phyloP scores from a whole-genome alignment of 169 alveolate genomes.

The Eimeria maxima region DNA sequence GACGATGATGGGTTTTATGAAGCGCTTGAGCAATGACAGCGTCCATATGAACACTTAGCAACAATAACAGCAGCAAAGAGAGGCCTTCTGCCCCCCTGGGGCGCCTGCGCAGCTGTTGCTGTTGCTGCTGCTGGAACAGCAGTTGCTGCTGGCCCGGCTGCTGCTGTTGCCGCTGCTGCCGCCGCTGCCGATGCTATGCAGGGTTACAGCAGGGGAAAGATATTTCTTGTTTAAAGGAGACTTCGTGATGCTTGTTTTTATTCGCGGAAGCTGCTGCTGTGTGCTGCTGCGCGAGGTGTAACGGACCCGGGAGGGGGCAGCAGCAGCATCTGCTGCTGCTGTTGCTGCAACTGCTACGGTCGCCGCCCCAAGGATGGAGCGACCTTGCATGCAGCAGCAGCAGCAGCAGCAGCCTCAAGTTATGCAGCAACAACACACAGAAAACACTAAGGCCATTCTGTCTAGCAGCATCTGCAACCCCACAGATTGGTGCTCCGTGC shows the following conservation, averaged over 20 bases:
- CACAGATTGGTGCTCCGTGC: background rate
- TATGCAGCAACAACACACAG: slow-evolving; percentile 21
- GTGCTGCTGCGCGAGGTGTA: background rate
- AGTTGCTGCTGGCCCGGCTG: too few species aligned
- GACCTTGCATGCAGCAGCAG: slow-evolving; percentile 30
- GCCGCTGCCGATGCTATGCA: background rate
- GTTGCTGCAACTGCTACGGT: slow-evolving; percentile 18
- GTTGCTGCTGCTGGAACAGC: too few species aligned
- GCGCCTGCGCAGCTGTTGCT: background rate
- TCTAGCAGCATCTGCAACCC: slow-evolving; percentile 25
- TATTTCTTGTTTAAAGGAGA: background rate
- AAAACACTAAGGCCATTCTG: background rate
- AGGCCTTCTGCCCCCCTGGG: background rate
- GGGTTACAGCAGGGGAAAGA: background rate
- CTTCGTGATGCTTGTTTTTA: background rate
- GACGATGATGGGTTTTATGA: too few species aligned
- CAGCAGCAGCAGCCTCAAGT: too few species aligned
- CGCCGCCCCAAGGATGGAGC: slow-evolving; percentile 38
- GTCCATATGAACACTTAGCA: too few species aligned
- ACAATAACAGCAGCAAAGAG: background rate
- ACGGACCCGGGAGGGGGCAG: background rate
- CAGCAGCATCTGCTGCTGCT: slow-evolving; percentile 33
- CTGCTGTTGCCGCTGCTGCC: background rate
- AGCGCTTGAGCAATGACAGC: too few species aligned
- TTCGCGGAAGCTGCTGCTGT: background rate